phyloP scores from a whole-genome alignment of 2,329 filamentous ascomycete genomes.

The Zelopaecilomyces penicillatus region DNA sequence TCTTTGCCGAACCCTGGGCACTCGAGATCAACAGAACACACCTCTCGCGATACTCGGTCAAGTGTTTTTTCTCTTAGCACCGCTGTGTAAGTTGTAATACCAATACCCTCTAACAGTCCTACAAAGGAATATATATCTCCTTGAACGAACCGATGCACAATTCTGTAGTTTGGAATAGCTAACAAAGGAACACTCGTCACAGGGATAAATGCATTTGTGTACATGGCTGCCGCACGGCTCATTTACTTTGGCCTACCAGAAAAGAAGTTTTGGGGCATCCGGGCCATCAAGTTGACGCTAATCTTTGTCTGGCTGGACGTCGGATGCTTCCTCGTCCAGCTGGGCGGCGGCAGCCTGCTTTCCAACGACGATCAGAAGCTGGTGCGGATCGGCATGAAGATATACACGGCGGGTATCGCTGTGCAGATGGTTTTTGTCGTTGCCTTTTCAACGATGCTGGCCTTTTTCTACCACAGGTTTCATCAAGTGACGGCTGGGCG shows the following conservation, averaged over 20 bases:
- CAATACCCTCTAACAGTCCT: background rate
- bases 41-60: conserved; percentile 22
- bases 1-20: conserved; percentile 25
- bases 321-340: conserved; percentile 39
- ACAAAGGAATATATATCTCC: background rate
- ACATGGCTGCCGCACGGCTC: conserved; percentile 35
- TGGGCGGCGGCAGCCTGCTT: conserved; percentile 28
- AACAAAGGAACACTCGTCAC: background rate
- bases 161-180: background rate
- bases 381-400: conserved; percentile 25
- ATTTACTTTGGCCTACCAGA: conserved; percentile 30
- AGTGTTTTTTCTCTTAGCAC: conserved; percentile 33
- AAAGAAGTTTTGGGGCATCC: conserved; percentile 26
- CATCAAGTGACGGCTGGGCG: conserved; percentile 13
- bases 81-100: conserved; percentile 24
- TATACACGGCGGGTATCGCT: conserved; percentile 32
- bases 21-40: conserved; percentile 29
- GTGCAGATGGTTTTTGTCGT: conserved; percentile 29
- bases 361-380: conserved; percentile 19
- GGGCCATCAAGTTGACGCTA: conserved; percentile 30
- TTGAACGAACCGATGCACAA: background rate
- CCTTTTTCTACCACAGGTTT: conserved; percentile 25
- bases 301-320: conserved; percentile 41
- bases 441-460: conserved; percentile 28
- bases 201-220: conserved; percentile 37